A percentile compares a stretch with the other conserved stretches of the same genome.
Conservation (phyloP, 768 basidiomycete genomes). For the Macrolepiota fuliginosa region DNA sequence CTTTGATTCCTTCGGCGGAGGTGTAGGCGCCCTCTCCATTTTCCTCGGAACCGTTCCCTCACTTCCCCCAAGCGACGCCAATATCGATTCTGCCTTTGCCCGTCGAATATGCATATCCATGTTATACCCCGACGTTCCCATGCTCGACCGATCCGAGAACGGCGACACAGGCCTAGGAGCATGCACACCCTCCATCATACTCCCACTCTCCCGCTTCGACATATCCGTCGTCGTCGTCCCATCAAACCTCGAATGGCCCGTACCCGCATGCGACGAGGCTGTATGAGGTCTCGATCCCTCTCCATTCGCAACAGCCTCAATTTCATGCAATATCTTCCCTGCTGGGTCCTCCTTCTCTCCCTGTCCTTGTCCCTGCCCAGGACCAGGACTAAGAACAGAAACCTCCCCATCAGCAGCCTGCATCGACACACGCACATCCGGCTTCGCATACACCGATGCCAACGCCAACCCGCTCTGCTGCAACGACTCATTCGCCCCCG, state of each 20-base stretch:
- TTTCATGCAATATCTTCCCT: conserved; percentile 38
- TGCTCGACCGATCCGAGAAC: background rate
- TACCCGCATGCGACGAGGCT: background rate
- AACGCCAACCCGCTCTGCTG: conserved; percentile 30
- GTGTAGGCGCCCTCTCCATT: conserved; percentile 26
- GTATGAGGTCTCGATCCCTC: conserved; percentile 20
- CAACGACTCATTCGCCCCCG: conserved; percentile 8
- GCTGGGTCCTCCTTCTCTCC: conserved; percentile 16
- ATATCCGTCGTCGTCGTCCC: background rate
- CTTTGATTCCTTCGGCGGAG: conserved; percentile 18
- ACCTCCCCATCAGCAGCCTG: conserved; percentile 52
- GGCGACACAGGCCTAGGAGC: background rate
- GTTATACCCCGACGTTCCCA: conserved; percentile 20
- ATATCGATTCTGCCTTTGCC: conserved; percentile 37
- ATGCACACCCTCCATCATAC: background rate
- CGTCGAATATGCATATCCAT: conserved; percentile 28
- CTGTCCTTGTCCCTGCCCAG: conserved; percentile 21
- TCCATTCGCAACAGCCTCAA: conserved; percentile 30
- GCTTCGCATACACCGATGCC: conserved; percentile 51
- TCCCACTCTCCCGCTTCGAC: background rate
- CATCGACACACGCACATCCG: conserved; percentile 53
- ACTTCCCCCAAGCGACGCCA: conserved; percentile 31
- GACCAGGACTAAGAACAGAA: conserved; percentile 16
- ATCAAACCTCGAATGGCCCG: background rate
- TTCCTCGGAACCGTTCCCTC: conserved; percentile 39